A percentile compares a stretch with the other conserved stretches of the same genome.
Conservation (phyloP, 768 basidiomycete genomes). For the Daedalea quercina region DNA sequence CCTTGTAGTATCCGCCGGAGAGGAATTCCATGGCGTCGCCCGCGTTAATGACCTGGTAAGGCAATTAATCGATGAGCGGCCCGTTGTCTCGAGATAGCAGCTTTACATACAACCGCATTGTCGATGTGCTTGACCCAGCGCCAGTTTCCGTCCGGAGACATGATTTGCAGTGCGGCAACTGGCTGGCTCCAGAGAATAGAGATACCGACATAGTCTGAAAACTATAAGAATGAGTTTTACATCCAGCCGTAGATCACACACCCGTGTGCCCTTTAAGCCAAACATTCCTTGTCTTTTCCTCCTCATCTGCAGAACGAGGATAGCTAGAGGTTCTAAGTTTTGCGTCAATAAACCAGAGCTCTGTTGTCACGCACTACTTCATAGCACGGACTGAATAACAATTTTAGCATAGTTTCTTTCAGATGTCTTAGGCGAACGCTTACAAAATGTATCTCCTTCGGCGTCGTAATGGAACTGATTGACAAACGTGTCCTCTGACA, state of each 20-base stretch:
- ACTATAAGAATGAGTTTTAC: not conserved
- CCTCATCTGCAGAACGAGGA: constrained; percentile 26
- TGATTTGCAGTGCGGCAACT: constrained; percentile 27
- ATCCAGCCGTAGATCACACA: too few species aligned
- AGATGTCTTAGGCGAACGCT: too few species aligned
- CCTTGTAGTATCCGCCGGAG: constrained; percentile 29
- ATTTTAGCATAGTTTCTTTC: too few species aligned
- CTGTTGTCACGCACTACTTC: not conserved
- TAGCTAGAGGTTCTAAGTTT: constrained; percentile 17
- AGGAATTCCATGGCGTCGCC: constrained; percentile 28
- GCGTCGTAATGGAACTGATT: constrained; percentile 31
- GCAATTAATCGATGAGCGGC: not conserved
- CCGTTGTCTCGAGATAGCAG: too few species aligned
- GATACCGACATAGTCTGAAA: constrained; percentile 25
- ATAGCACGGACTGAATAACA: not conserved
- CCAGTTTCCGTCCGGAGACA: constrained; percentile 28
- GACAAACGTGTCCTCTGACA: constrained; percentile 39
- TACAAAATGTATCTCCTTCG: constrained; percentile 32
- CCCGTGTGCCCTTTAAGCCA: constrained; percentile 33
- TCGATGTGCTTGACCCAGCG: constrained; percentile 29
- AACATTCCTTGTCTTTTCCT: constrained; percentile 22
- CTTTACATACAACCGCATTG: constrained; percentile 26
- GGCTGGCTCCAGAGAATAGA: constrained; percentile 32
- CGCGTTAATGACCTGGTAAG: constrained; percentile 34
- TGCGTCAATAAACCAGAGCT: not conserved